A percentile compares a stretch with the other conserved stretches of the same genome.
Evolutionary conservation across 768 basidiomycete genomes (phyloP).

Genomic region (Candolleomyces eurysporus): DNA sequence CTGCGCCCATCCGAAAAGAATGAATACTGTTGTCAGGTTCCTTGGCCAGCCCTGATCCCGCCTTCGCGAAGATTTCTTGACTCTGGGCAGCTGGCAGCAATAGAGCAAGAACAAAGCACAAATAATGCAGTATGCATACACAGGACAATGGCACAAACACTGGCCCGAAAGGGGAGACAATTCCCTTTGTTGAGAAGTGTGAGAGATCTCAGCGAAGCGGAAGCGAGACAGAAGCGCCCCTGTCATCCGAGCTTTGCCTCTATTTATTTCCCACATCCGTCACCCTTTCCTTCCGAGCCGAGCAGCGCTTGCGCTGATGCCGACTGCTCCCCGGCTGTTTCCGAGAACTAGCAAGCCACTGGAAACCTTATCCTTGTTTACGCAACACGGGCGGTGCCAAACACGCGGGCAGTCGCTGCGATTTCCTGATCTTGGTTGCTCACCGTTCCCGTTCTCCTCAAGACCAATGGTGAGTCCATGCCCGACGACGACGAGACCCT

Average conservation of each 20-base stretch:
- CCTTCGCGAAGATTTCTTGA: no score
- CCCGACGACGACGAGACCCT: conserved; percentile 5
- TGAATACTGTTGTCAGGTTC: conserved; percentile 3
- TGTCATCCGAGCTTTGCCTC: no score
- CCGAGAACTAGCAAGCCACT: conserved; percentile 50
- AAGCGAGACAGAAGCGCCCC: no score
- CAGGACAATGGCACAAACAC: conserved; percentile 27
- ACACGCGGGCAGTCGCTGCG: conserved; percentile 22
- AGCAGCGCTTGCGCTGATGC: neutral
- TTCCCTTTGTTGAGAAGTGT: neutral
- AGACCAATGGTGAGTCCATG: conserved; percentile 57
- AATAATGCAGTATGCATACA: conserved; percentile 17
- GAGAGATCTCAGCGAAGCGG: no score
- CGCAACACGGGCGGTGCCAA: conserved; percentile 40
- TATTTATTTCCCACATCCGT: no score
- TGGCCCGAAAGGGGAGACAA: conserved; percentile 16
- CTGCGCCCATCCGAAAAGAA: neutral
- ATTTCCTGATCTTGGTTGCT: conserved; percentile 32
- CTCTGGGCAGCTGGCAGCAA: no score
- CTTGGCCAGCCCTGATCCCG: neutral
- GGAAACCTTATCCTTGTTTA: conserved; percentile 50
- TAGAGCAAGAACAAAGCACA: neutral
- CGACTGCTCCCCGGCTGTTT: conserved; percentile 21
- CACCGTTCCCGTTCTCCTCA: conserved; percentile 62
- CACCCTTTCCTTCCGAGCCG: no score